Conservation (phyloP, 208 protist species). For the Naegleria lovaniensis region DNA sequence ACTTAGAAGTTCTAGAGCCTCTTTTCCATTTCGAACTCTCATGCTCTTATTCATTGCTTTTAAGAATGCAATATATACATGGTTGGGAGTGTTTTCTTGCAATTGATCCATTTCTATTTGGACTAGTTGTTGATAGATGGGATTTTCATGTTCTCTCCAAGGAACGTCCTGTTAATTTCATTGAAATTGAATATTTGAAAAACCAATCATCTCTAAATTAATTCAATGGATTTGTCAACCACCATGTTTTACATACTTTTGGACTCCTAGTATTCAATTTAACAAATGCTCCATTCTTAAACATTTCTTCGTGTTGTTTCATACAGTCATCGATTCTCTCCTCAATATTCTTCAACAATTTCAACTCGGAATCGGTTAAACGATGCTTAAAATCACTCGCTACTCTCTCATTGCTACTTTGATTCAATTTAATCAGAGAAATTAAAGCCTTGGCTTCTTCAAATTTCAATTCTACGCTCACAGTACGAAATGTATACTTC, state of each 20-base stretch:
- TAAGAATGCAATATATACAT: neutral
- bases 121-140: neutral
- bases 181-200: neutral
- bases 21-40: neutral
- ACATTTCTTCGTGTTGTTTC: neutral
- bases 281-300: neutral
- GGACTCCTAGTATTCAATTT: conserved; percentile 1
- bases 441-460: neutral
- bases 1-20: neutral
- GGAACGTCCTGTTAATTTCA: neutral
- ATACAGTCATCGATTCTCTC: neutral
- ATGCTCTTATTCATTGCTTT: neutral
- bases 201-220: too few species aligned
- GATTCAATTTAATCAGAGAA: neutral
- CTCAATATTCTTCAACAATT: neutral
- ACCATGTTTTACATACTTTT: neutral
- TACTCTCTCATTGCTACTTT: neutral
- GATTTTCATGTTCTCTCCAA: neutral
- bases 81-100: neutral
- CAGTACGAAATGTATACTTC: neutral
- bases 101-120: neutral
- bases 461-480: neutral
- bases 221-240: too few species aligned
- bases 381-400: neutral
- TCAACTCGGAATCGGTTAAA: neutral